Evolutionary conservation across 805 yeast species (phyloP), one percentile per base, ranked within the genome.

Genomic region (Vanderwaltozyma tropicalis): DNA sequence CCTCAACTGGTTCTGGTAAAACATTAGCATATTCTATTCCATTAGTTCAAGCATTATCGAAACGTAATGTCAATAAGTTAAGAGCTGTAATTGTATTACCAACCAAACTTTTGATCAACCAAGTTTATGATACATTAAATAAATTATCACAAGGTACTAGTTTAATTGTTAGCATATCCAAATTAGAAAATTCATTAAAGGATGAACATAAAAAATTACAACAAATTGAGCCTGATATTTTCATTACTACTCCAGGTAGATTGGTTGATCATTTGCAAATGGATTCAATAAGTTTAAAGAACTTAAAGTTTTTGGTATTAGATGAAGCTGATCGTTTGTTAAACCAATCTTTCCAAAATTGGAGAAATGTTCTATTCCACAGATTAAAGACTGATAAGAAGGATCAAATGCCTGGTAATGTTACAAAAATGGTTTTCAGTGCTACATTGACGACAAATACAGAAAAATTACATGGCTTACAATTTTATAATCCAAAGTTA

Each of bases 381-480:
- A 60, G 57, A 33, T 49, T 68, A 16, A 65, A 58, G 15, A 40
- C 51, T 4, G 66, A 62, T 35, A 61, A 69, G 17, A 12, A 30
- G 6, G 47, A 57, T 43, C 39, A 45, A 41, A 25, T 46, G 48
- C 51, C 61, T 12, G 61, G 57, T 28, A 53, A 53, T 59, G 77
- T 61, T 53, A 80, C 64, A 63, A 73, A 88, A 48, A 68, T 89
- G 57, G 70, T 92, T 3, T 86, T 92, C 53, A 80, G 94, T 35
- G 98, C 99, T 7, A 92, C 99, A 0, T 69, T 92, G 37, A 86
- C 96, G 3, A 80, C 96, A 2, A 94, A 88, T 56, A 84, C 96
- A 0, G 95, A 92, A 21, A 85, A 83, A 53, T 64, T 92, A 39
- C 71, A 89, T 8, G 72, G 75, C 32, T 67, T 92, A 41, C 74